A percentile compares a stretch with the other conserved stretches of the same genome.
phyloP scores from a whole-genome alignment of 768 basidiomycete species.

The Tricholoma saponaceum region DNA sequence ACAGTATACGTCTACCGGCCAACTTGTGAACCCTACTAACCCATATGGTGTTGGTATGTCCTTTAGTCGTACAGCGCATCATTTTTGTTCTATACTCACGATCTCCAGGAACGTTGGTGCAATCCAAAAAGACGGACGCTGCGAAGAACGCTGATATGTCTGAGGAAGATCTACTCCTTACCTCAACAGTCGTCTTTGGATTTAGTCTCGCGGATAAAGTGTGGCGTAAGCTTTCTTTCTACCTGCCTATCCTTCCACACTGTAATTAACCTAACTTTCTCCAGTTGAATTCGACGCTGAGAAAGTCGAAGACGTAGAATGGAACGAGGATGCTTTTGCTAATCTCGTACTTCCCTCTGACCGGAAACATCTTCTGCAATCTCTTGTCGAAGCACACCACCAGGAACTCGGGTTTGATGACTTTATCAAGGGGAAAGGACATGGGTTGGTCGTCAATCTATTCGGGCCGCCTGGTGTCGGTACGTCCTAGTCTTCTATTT shows the following conservation, averaged over 20 bases:
- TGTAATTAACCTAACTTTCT: constrained; percentile 15
- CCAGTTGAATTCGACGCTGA: constrained; percentile 61
- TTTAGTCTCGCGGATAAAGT: constrained; percentile 59
- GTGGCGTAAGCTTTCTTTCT: constrained; percentile 41
- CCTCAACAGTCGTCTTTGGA: constrained; percentile 54
- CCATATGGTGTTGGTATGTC: constrained; percentile 5
- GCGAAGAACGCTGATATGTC: constrained; percentile 30
- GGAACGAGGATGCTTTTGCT: constrained; percentile 56
- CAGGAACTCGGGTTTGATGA: constrained; percentile 51
- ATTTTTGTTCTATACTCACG: neutral
- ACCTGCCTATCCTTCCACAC: constrained; percentile 17
- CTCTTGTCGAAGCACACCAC: constrained; percentile 57
- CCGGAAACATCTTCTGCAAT: constrained; percentile 50
- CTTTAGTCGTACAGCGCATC: neutral
- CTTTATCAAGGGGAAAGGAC: constrained; percentile 62
- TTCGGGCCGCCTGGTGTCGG: constrained; percentile 60
- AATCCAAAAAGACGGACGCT: constrained; percentile 4
- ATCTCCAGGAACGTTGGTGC: constrained; percentile 17
- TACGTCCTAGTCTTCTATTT: constrained; percentile 16
- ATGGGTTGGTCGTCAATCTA: constrained; percentile 44
- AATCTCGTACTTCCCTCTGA: constrained; percentile 53
- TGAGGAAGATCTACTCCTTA: constrained; percentile 51
- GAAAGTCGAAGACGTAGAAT: constrained; percentile 46
- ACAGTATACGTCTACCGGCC: neutral
- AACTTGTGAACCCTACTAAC: neutral